Conservation (phyloP, 371 early-diverging fungal species). For the Spraguea lophii region DNA sequence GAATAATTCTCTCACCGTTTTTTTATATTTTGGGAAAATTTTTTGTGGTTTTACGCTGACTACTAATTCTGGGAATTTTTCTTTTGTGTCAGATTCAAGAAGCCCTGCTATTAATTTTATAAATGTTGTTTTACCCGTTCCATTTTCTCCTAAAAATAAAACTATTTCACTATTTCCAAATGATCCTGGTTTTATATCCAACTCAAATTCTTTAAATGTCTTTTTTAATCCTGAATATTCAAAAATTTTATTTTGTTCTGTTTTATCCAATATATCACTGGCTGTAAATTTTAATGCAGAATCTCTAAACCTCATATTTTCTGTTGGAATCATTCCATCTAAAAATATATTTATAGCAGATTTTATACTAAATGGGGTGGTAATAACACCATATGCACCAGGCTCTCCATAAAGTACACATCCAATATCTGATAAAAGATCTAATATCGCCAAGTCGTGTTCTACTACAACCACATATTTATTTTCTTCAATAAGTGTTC, state of each 20-base stretch:
- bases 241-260: conserved; percentile 1
- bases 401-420: conserved; percentile 94
- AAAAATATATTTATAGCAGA: conserved; percentile 98
- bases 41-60: conserved; percentile 95
- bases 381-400: conserved; percentile 92
- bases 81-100: conserved; percentile 55
- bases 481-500: conserved; percentile 55
- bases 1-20: conserved; percentile 77
- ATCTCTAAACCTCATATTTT: conserved; percentile 96
- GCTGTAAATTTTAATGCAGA: conserved; percentile 80
- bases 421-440: conserved; percentile 91
- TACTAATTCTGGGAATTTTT: conserved; percentile 54
- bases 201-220: conserved; percentile 56
- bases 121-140: conserved; percentile 95
- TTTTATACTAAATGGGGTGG: conserved; percentile 83
- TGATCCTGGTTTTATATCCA: conserved; percentile 60
- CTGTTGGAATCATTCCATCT: conserved; percentile 89
- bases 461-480: conserved; percentile 89
- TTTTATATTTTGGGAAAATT: conserved; percentile 76
- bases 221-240: conserved; percentile 14
- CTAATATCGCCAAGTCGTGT: conserved; percentile 95
- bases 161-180: conserved; percentile 92
- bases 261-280: conserved; percentile 60
- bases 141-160: conserved; percentile 97
- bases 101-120: conserved; percentile 78